A percentile compares a stretch with the other conserved stretches of the same genome.
phyloP scores from a whole-genome alignment of 208 protist genomes.

The Naegleria gruberi region DNA sequence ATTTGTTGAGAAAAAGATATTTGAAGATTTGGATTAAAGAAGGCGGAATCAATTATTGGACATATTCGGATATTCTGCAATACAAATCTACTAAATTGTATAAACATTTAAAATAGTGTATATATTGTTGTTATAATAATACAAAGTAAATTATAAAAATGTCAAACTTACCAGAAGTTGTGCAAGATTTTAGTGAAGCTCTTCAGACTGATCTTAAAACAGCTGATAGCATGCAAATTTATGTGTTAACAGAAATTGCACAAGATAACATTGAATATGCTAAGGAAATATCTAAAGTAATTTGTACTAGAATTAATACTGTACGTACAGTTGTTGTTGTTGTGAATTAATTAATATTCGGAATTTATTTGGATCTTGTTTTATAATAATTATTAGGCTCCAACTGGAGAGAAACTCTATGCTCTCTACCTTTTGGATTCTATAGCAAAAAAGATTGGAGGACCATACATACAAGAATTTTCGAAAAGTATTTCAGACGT shows the following conservation, averaged over 20 bases:
- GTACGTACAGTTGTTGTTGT: neutral
- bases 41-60: too few relatives aligned
- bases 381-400: neutral
- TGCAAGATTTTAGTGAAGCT: neutral
- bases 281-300: neutral
- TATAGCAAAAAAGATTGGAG: neutral
- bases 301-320: neutral
- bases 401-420: neutral
- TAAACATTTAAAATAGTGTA: too few relatives aligned
- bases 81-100: too few relatives aligned
- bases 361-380: neutral
- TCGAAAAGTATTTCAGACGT: neutral
- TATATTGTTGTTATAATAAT: too few relatives aligned
- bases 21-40: too few relatives aligned
- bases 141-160: neutral
- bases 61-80: too few relatives aligned
- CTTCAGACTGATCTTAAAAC: neutral
- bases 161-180: neutral
- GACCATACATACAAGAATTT: neutral
- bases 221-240: neutral
- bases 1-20: too few relatives aligned
- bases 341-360: neutral
- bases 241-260: neutral
- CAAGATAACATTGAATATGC: neutral
- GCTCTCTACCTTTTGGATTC: neutral